Percentiles rank a stretch among this genome's conserved stretches.
Conservation (phyloP, 2,329 filamentous ascomycete species). For the Fusarium sp. region DNA sequence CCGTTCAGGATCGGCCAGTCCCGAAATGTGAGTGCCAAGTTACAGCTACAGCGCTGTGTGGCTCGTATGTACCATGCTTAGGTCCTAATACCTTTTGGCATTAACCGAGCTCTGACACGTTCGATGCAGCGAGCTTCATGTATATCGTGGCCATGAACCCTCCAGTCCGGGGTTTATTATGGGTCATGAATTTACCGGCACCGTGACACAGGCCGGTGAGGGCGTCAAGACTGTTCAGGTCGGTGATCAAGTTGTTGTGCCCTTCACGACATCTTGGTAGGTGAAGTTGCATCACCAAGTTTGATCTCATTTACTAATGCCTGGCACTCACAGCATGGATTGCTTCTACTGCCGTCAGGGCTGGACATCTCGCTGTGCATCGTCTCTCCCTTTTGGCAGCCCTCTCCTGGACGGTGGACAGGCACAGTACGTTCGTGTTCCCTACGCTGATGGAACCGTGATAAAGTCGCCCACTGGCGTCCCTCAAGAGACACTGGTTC, state of each 20-base stretch:
- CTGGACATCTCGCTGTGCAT: not conserved
- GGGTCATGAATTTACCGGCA: not conserved
- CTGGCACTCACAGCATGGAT: not conserved
- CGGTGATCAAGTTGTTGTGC: not conserved
- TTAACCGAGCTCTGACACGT: not conserved
- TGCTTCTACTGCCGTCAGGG: not conserved
- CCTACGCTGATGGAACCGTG: not conserved
- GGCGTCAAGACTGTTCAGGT: not conserved
- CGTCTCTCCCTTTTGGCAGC: not conserved
- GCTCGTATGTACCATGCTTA: not conserved
- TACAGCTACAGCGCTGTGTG: not conserved
- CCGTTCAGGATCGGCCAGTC: not conserved
- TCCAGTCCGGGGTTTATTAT: not conserved
- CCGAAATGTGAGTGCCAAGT: not conserved
- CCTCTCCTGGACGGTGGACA: not conserved
- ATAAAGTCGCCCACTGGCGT: not conserved
- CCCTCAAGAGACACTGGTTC: not conserved
- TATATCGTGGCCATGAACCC: not conserved
- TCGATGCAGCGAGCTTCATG: not conserved
- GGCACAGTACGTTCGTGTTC: not conserved
- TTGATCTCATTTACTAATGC: accelerated
- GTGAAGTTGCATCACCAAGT: not conserved
- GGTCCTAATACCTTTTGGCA: not conserved
- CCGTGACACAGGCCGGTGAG: not conserved
- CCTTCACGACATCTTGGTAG: not conserved